Evolutionary conservation across 75 land plant species (phyloP).

Genomic region (Pinus albicaulis): DNA sequence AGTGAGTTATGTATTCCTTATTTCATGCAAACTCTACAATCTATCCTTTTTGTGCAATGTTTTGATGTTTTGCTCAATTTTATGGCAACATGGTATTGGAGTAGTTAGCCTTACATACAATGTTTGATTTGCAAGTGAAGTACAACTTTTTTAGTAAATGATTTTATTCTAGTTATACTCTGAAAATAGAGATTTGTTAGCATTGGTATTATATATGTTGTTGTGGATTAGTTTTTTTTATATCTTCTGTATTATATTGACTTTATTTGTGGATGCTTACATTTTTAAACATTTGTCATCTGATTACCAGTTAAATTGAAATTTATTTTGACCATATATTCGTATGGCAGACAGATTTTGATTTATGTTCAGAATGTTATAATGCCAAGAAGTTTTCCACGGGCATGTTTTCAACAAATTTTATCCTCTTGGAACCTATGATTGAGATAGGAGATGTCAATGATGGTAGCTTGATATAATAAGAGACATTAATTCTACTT

Average conservation of each 20-base stretch:
- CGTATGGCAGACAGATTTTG: conserved; percentile 92
- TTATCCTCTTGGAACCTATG: conserved; percentile 83
- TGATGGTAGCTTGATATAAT: conserved; percentile 94
- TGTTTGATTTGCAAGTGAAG: background rate
- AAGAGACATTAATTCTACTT: conserved; percentile 91
- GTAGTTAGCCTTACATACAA: no score
- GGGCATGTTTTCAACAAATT: conserved; percentile 82
- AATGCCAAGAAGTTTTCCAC: conserved; percentile 83
- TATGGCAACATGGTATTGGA: no score
- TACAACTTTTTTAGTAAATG: background rate
- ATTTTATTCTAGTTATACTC: background rate
- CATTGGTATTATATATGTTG: background rate
- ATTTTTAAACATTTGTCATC: background rate
- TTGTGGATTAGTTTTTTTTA: background rate
- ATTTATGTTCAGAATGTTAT: conserved; percentile 86
- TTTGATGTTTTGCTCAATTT: no score
- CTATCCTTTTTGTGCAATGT: no score
- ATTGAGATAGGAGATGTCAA: conserved; percentile 61
- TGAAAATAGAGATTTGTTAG: background rate
- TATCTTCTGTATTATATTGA: background rate
- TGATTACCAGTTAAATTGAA: background rate
- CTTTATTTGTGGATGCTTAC: background rate
- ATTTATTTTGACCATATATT: conserved; percentile 12
- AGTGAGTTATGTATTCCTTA: no score
- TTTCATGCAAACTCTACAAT: no score